phyloP scores from a whole-genome alignment of 352 stramenopile species.

The Phytophthora pistaciae region DNA sequence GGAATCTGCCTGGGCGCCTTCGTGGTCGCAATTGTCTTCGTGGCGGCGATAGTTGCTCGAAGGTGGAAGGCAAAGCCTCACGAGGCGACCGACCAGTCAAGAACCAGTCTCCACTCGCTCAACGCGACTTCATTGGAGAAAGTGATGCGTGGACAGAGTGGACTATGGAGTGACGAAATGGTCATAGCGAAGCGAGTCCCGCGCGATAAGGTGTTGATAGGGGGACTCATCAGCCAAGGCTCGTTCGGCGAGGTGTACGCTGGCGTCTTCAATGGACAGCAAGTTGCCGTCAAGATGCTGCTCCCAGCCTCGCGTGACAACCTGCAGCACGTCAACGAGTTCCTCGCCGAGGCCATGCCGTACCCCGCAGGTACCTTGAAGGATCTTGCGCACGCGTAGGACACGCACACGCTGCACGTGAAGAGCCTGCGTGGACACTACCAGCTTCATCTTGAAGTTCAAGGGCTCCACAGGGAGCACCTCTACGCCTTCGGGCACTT shows the following conservation, averaged over 20 bases:
- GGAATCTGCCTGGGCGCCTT: constrained; percentile 21
- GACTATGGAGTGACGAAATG: constrained; percentile 45
- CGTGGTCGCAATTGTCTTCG: constrained; percentile 14
- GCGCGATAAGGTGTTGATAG: constrained; percentile 40
- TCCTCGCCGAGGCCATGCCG: constrained; percentile 52
- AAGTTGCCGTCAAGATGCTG: constrained; percentile 52
- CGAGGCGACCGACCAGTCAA: too few relatives aligned
- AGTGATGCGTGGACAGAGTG: constrained; percentile 26
- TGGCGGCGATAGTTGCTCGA: constrained; percentile 8
- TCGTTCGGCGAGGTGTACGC: constrained; percentile 49
- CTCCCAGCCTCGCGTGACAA: constrained; percentile 30
- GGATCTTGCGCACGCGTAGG: too few relatives aligned
- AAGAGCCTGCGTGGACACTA: too few relatives aligned
- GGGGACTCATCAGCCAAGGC: constrained; percentile 37
- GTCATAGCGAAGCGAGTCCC: constrained; percentile 51
- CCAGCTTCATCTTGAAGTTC: too few relatives aligned
- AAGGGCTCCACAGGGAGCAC: too few relatives aligned
- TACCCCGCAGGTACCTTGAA: too few relatives aligned
- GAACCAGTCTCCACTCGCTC: too few relatives aligned
- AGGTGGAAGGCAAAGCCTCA: constrained; percentile 8
- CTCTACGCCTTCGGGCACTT: too few relatives aligned
- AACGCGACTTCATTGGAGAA: constrained; percentile 18
- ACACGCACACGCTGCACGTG: too few relatives aligned
- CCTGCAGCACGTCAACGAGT: constrained; percentile 44
- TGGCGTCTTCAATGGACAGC: constrained; percentile 38